Base-by-base conservation (phyloP, 2,329 filamentous ascomycete species). In the Ophiosphaerella herpotricha region DNA sequence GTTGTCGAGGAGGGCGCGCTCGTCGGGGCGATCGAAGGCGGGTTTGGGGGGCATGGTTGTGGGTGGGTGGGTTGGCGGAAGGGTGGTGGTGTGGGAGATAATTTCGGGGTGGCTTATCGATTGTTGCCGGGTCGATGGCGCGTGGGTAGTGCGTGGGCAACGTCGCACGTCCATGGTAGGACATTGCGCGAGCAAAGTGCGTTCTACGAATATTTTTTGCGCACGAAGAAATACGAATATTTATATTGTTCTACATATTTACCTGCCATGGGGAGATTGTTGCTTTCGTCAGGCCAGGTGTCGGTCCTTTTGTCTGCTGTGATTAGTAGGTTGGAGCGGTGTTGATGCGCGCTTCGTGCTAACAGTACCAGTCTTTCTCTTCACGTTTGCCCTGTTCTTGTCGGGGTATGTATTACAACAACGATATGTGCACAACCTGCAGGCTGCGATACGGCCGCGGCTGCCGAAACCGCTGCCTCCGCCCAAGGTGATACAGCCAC, bases 401-500 rank as follows among this genome's bases (percentile, higher is more conserved):
- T 91, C 89, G 43, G 92, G 92, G 64, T 96, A 95, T 72, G 83
- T 86, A 3, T 82, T 96, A 45, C 92, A 97, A 67, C 92, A 97
- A 73, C 85, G 90, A 63, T 94, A 91, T 0, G 84, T 96, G 4
- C 83, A 82, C 55, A 87, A 87, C 61, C 81, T 97, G 29, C 89
- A 93, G 63, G 78, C 80, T 48, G 89, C 89, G 14, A 87, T 96
- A 63, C 82, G 81, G 59, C 81, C 79, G 43, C 79, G 55, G 72
- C 78, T 66, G 44, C 77, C 77, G 0, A 70, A 72, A 46, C 72
- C 75, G 14, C 64, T 76, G 5, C 65, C 67, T 40, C 56, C 61
- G 13, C 51, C 63, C 7, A 64, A 61, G 43, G 57, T 75, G 67
- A 64, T 70, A 39, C 57, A 55, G 16, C 67, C 68, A 18, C 70